A percentile compares a stretch with the other conserved stretches of the same genome.
phyloP scores from a whole-genome alignment of 2,329 filamentous ascomycete genomes.

The Tolypocladium album region DNA sequence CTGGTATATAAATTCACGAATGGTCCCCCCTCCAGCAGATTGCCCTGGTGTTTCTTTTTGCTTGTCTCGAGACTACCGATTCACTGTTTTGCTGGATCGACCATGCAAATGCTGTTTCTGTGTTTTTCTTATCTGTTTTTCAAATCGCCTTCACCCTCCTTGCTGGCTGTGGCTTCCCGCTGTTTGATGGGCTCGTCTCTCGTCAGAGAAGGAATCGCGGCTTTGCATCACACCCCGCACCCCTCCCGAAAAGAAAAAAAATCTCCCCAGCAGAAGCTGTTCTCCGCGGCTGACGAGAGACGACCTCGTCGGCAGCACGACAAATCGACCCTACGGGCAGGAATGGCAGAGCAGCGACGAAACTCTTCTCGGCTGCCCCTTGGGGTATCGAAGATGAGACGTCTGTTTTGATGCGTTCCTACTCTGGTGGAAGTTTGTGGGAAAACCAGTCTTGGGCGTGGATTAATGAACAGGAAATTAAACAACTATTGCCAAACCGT shows the following conservation, averaged over 20 bases:
- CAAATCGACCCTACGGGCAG: background rate
- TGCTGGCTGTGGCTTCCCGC: conserved; percentile 3
- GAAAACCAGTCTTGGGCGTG: background rate
- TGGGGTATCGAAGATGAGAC: background rate
- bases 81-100: conserved; percentile 11
- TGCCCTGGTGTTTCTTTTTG: conserved; percentile 3
- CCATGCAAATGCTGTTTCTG: conserved; percentile 19
- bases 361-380: background rate
- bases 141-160: conserved; percentile 5
- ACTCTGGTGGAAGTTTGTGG: background rate
- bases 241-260: background rate
- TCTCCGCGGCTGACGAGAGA: background rate
- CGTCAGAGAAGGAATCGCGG: conserved; percentile 3
- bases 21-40: background rate
- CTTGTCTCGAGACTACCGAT: conserved; percentile 8
- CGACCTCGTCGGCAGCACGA: background rate
- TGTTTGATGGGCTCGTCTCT: conserved; percentile 5
- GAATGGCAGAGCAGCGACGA: background rate
- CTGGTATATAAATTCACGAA: conserved; percentile 10
- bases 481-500: background rate
- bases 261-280: background rate
- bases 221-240: background rate
- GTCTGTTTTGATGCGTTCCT: background rate
- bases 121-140: conserved; percentile 4
- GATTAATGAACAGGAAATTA: conserved; percentile 4